These are phyloP conservation scores for Symbiodinium pilosum DNA, from an alignment of 73 alveolate genomes.

Conservation along the genomic window DNA sequence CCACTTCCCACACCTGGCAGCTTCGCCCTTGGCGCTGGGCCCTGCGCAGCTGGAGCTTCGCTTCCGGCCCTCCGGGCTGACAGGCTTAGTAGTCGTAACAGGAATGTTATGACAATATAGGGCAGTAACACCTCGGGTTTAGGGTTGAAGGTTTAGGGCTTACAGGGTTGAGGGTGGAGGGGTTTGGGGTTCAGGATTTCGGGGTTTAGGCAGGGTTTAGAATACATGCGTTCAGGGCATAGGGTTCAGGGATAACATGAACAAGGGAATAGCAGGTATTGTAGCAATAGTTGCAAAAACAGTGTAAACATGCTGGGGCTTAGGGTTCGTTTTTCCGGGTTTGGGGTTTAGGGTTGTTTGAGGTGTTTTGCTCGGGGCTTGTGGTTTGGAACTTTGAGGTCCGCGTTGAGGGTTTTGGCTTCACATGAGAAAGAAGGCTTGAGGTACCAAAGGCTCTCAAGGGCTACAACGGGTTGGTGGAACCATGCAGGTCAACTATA, in stretches of 20 bases:
- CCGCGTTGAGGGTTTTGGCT: no score
- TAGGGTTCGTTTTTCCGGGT: not conserved
- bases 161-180: no score
- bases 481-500: no score
- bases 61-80: not conserved
- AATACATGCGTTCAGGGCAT: not conserved
- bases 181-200: not conserved
- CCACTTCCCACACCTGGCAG: not conserved
- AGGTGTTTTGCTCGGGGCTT: no score
- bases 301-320: no score
- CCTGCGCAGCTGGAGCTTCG: not conserved
- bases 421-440: no score
- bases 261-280: not conserved
- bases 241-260: not conserved
- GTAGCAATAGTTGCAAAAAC: no score
- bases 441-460: no score
- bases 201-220: not conserved
- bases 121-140: not conserved
- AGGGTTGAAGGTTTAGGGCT: not conserved
- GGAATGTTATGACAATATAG: no score
- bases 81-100: no score
- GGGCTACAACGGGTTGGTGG: no score
- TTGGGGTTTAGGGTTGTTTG: not conserved
- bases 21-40: not conserved
- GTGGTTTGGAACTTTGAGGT: no score